Evolutionary conservation across 495 filamentous ascomycete species (phyloP).

Genomic region (Hypoxylon rickii): DNA sequence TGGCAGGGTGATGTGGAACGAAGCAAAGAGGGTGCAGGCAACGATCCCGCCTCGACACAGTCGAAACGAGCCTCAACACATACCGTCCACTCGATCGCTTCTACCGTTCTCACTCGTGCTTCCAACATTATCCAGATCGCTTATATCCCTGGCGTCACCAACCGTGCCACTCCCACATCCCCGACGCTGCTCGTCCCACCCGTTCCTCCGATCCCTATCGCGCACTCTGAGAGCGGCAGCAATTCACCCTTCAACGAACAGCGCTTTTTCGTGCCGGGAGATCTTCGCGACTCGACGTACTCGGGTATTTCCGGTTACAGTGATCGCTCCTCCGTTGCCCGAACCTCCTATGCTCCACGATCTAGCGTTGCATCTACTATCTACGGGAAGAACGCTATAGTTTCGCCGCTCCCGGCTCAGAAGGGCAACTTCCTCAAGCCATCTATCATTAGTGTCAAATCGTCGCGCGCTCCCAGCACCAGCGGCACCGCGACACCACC

Average conservation of each 20-base stretch:
- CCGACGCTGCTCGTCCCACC: slow-evolving; percentile 86
- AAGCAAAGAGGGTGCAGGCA: slow-evolving; percentile 56
- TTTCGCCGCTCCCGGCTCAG: slow-evolving; percentile 79
- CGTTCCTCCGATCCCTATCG: slow-evolving; percentile 86
- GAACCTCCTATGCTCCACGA: slow-evolving; percentile 69
- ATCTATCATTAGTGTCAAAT: slow-evolving; percentile 87
- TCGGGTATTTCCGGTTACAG: slow-evolving; percentile 67
- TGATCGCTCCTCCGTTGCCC: slow-evolving; percentile 67
- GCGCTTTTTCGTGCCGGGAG: slow-evolving; percentile 91
- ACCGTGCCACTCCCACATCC: slow-evolving; percentile 80
- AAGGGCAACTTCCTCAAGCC: slow-evolving; percentile 84
- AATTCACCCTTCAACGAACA: slow-evolving; percentile 71
- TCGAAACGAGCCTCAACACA: slow-evolving; percentile 79
- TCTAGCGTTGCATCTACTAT: slow-evolving; percentile 89
- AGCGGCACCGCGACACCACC: slow-evolving; percentile 58
- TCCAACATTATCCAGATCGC: slow-evolving; percentile 99
- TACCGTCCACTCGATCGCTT: slow-evolving; percentile 89
- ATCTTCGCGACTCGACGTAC: slow-evolving; percentile 86
- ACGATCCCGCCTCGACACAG: slow-evolving; percentile 62
- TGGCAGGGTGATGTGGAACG: slow-evolving; percentile 60
- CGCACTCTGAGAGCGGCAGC: slow-evolving; percentile 58
- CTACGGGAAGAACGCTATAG: slow-evolving; percentile 82
- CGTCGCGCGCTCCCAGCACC: slow-evolving; percentile 56
- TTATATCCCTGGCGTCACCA: slow-evolving; percentile 97
- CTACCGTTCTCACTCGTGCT: slow-evolving; percentile 90